A percentile compares a stretch with the other conserved stretches of the same genome.
phyloP scores from a whole-genome alignment of 768 basidiomycete genomes.

The Panus rudis region DNA sequence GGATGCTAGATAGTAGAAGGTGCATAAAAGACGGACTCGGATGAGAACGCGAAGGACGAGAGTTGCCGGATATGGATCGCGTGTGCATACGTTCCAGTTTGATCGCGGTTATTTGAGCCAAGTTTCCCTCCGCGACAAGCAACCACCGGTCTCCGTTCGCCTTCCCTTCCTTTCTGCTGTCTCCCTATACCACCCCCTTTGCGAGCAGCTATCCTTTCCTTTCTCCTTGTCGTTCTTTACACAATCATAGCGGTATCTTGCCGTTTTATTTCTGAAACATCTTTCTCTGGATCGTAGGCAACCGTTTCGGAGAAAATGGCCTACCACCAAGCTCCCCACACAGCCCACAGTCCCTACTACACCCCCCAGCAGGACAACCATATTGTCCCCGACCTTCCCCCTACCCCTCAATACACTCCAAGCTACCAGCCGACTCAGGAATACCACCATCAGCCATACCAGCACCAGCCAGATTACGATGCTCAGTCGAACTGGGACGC shows the following conservation, averaged over 20 bases:
- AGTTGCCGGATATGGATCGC: no score
- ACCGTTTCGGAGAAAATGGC: no score
- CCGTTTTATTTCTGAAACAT: no score
- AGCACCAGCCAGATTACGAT: constrained; percentile 19
- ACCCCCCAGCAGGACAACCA: constrained; percentile 14
- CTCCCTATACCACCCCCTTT: background rate
- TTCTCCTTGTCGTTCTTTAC: no score
- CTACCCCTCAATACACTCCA: constrained; percentile 7
- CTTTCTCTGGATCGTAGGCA: no score
- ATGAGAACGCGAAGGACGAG: no score
- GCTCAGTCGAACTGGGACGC: constrained; percentile 45
- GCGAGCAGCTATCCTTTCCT: constrained; percentile 9
- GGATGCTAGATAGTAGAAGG: no score
- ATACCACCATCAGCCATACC: constrained; percentile 11
- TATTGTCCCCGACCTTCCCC: constrained; percentile 7
- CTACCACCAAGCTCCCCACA: constrained; percentile 1
- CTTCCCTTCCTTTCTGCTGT: background rate
- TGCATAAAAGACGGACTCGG: no score
- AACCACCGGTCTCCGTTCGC: constrained; percentile 5
- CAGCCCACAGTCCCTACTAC: constrained; percentile 5
- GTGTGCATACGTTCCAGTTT: no score
- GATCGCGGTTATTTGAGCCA: no score
- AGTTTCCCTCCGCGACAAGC: no score
- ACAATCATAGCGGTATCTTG: no score
- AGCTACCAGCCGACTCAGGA: constrained; percentile 7